Evolutionary conservation across 2,329 filamentous ascomycete species (phyloP).

Genomic region (Daldinia sp.): DNA sequence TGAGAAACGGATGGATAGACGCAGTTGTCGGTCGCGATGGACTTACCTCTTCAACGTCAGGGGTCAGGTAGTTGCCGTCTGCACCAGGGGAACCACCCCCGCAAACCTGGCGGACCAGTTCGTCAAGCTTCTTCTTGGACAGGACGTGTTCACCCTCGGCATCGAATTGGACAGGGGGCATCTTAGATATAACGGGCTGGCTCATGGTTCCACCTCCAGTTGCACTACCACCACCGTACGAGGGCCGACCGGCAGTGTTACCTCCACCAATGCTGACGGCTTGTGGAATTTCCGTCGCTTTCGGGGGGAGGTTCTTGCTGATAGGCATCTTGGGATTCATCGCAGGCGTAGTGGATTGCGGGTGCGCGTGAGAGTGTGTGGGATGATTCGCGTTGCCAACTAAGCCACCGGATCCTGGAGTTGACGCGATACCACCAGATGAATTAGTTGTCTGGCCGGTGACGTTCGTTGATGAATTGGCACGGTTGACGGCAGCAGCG

Average conservation of each 20-base stretch:
- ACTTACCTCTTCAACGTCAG: constrained; percentile 94
- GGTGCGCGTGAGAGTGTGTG: constrained; percentile 63
- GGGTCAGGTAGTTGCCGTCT: constrained; percentile 82
- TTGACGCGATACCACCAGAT: constrained; percentile 42
- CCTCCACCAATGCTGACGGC: constrained; percentile 78
- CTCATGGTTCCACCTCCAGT: constrained; percentile 82
- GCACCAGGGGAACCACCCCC: constrained; percentile 79
- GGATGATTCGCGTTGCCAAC: constrained; percentile 50
- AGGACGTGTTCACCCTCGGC: constrained; percentile 92
- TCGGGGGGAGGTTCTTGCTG: constrained; percentile 79
- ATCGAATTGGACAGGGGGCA: constrained; percentile 87
- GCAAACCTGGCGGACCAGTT: constrained; percentile 92
- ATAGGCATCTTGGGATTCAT: constrained; percentile 79
- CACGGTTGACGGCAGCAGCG: constrained; percentile 50
- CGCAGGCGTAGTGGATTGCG: constrained; percentile 56
- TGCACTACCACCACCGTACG: constrained; percentile 81
- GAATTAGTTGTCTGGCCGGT: constrained; percentile 48
- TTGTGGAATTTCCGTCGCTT: constrained; percentile 75
- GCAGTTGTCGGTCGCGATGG: background rate
- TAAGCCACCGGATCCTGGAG: constrained; percentile 45
- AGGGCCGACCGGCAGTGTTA: constrained; percentile 77
- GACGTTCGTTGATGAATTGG: constrained; percentile 50
- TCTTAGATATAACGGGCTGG: constrained; percentile 85
- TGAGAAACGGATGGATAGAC: background rate
- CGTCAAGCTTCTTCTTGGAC: constrained; percentile 98